Evolutionary conservation across 129 eudicot species (phyloP).

Genomic region (Silybum marianum): DNA sequence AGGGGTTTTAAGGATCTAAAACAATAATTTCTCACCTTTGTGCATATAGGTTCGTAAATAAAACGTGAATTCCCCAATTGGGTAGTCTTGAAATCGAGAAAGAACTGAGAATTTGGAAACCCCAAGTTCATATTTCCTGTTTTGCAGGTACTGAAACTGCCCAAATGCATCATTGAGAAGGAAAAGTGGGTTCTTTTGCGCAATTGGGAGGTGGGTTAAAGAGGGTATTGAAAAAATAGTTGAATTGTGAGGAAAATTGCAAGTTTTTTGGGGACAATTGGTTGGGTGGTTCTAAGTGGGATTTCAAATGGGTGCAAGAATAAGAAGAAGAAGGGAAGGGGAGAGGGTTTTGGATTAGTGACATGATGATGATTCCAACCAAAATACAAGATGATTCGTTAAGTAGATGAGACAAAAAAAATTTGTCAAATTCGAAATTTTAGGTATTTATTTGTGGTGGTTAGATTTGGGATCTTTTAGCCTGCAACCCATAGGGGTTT

Average conservation of each 20-base stretch:
- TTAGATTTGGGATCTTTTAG: slow-evolving; percentile 3
- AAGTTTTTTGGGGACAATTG: neutral
- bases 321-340: slow-evolving; percentile 15
- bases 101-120: slow-evolving; percentile 31
- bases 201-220: slow-evolving; percentile 6
- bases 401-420: slow-evolving; percentile 43
- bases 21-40: slow-evolving; percentile 19
- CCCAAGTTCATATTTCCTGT: slow-evolving; percentile 28
- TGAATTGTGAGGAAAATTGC: neutral
- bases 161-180: slow-evolving; percentile 6
- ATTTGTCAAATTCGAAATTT: slow-evolving; percentile 10
- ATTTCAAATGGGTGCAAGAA: neutral
- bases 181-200: neutral
- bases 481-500: neutral
- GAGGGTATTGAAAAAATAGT: neutral
- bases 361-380: slow-evolving; percentile 38
- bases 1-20: slow-evolving; percentile 24
- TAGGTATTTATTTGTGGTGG: neutral
- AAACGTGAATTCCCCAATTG: slow-evolving; percentile 25
- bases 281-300: slow-evolving; percentile 22
- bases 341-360: slow-evolving; percentile 28
- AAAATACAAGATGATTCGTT: slow-evolving; percentile 26
- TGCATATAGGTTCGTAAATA: slow-evolving; percentile 24
- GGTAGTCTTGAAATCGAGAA: slow-evolving; percentile 24
- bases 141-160: slow-evolving; percentile 30